Evolutionary conservation across 2,329 filamentous ascomycete species (phyloP), one percentile per base, ranked within the genome.

Genomic region (Botrytis byssoidea): DNA sequence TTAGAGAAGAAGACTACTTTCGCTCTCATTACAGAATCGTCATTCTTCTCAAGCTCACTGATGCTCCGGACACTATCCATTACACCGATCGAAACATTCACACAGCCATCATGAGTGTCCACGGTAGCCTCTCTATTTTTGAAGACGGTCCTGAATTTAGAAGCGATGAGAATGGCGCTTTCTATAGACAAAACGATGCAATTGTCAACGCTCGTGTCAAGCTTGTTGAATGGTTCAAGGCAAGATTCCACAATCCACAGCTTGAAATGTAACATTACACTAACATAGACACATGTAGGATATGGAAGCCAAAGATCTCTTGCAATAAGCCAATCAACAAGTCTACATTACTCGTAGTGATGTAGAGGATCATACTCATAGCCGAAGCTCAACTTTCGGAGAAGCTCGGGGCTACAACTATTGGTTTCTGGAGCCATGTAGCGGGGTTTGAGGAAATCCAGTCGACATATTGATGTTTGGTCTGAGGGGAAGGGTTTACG

Each of bases 381-480:
- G 18, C 3, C 12, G 7, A 7, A 25, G 8, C 0, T 6, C 1
- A 32, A 14, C n/a, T 14, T 22, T 25, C 16, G 4, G 4, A 2
- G 3, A 55, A 3, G 25, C 3, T 22, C 5, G 4, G 16, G 9
- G 14, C 2, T 57, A 68, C 10, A 0, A 25, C 25, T 1, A 22
- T 1, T 68, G 48, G 66, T n/a, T 57, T 57, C 25, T 32, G 1
- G 2, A 6, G 4, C 0, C 18, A n/a, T 25, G 20, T 6, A 18
- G n/a, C 5, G 5, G n/a, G 29, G 3, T 42, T 10, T 14, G 16
- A 10, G 25, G 35, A 4, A 16, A 42, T 8, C 29, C 4, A 14
- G 16, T 42, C 1, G 4, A 22, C 29, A 22, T 3, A 57, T 4
- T 29, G 35, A 5, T 18, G 25, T 12, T 40, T 18, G 9, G 8